phyloP scores from a whole-genome alignment of 805 yeast genomes.

The Lipomyces anomalus region DNA sequence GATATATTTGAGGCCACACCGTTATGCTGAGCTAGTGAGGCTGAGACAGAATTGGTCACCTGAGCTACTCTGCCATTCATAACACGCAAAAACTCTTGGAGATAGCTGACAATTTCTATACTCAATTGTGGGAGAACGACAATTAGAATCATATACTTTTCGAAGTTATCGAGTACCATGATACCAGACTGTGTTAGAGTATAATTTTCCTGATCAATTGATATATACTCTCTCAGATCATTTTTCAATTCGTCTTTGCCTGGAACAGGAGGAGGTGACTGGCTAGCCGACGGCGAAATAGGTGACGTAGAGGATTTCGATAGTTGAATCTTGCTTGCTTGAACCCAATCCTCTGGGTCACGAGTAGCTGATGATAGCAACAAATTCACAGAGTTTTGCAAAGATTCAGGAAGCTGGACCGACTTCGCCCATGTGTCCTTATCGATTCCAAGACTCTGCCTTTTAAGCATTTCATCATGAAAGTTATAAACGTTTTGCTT shows the following conservation, averaged over 20 bases:
- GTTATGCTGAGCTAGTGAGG: not conserved
- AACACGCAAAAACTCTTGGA: slow-evolving; percentile 44
- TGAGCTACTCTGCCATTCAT: slow-evolving; percentile 52
- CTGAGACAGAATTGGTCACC: slow-evolving; percentile 37
- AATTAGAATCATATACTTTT: slow-evolving; percentile 52
- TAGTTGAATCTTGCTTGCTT: not conserved
- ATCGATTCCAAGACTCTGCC: slow-evolving; percentile 48
- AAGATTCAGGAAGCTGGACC: not conserved
- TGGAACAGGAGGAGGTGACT: not conserved
- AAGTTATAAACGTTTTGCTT: slow-evolving; percentile 51
- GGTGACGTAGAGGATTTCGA: not conserved
- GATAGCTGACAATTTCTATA: slow-evolving; percentile 25
- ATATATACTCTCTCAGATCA: too few relatives aligned
- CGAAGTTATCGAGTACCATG: slow-evolving; percentile 37
- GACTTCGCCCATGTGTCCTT: slow-evolving; percentile 60
- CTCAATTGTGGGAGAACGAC: slow-evolving; percentile 48
- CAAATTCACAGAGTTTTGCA: not conserved
- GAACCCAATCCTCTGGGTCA: not conserved
- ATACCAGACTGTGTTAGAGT: slow-evolving; percentile 2
- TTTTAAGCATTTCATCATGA: slow-evolving; percentile 47
- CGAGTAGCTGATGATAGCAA: not conserved
- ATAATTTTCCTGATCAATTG: not conserved
- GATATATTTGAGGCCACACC: not conserved
- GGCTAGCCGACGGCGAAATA: not conserved
- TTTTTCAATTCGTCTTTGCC: not conserved